These are phyloP conservation scores for Tubosaeta brunneosetosa DNA, from an alignment of 768 basidiomycete genomes.

Conservation along the genomic window DNA sequence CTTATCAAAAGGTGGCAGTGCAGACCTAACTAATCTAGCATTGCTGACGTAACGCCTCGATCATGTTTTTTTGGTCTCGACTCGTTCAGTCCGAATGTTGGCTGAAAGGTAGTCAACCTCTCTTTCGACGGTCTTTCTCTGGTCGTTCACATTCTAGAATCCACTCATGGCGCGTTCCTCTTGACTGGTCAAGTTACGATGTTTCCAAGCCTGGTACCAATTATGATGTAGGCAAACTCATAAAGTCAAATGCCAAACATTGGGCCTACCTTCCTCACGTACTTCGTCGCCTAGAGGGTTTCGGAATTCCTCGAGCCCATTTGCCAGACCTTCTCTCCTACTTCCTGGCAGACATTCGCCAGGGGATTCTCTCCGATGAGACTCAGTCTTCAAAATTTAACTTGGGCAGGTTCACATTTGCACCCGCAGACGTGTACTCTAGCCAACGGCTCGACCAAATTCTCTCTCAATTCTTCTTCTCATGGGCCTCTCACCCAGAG, in stretches of 20 bases:
- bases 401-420: constrained; percentile 41
- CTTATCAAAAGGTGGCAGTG: neutral
- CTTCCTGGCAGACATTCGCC: constrained; percentile 38
- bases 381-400: constrained; percentile 29
- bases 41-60: neutral
- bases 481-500: constrained; percentile 46
- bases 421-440: constrained; percentile 25
- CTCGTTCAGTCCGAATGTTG: constrained; percentile 11
- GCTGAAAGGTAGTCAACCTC: constrained; percentile 5
- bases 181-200: constrained; percentile 1
- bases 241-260: constrained; percentile 32
- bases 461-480: constrained; percentile 51
- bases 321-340: constrained; percentile 37
- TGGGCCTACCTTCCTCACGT: constrained; percentile 38
- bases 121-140: constrained; percentile 18
- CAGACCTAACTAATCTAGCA: neutral
- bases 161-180: neutral
- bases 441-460: constrained; percentile 40
- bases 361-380: constrained; percentile 25
- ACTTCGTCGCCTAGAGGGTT: constrained; percentile 39
- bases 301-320: constrained; percentile 44
- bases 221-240: constrained; percentile 21
- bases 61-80: constrained; percentile 24
- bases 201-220: neutral
- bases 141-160: neutral